Evolutionary conservation across 371 early-diverging fungal genomes (phyloP), one percentile per base, ranked within the genome.

Genomic region (Phascolomyces articulosus): DNA sequence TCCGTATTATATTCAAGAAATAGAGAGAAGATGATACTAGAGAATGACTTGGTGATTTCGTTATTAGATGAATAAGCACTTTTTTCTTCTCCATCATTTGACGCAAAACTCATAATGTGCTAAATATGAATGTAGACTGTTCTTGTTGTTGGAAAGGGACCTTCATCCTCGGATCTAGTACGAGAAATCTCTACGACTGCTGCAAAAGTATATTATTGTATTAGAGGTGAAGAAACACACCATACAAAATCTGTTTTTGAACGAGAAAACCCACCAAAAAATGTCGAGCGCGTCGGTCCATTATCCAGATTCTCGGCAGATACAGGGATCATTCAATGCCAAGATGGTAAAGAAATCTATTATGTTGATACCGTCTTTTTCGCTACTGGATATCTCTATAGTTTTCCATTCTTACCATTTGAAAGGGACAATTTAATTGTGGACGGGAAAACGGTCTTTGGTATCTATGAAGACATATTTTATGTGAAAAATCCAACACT

Each of bases 331-430:
- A 49, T 87, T 3, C 65, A 70, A 41, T 79, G 77, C 38, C 48
- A 65, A 21, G 82, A 85, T 26, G 77, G 77, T 3, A 53, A 74
- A 1, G 0, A 2, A 4, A 64, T 85, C 0, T 60, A 62, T 4
- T 58, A 77, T 18, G 67, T 85, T 0, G 84, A 88, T 60, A 21
- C 47, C 2, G 64, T 90, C 29, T 67, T 90, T 0, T 87, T 85
- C 60, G 87, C 85, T 16, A 90, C 91, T 0, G 91, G 88, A 0
- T 89, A 87, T 62, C 68, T 85, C 0, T 86, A 77, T 54, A 76
- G 79, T 8, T 85, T 75, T 57, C 91, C 91, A 8, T 90, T 89
- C 55, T 55, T 83, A 11, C 66, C 58, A 16, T 71, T 73, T 38
- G 69, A 72, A 27, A 40, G 65, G 40, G 62, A 65, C 29, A 28